Conservation (phyloP, 2,329 filamentous ascomycete species). For the Aspergillus tubingensis region DNA sequence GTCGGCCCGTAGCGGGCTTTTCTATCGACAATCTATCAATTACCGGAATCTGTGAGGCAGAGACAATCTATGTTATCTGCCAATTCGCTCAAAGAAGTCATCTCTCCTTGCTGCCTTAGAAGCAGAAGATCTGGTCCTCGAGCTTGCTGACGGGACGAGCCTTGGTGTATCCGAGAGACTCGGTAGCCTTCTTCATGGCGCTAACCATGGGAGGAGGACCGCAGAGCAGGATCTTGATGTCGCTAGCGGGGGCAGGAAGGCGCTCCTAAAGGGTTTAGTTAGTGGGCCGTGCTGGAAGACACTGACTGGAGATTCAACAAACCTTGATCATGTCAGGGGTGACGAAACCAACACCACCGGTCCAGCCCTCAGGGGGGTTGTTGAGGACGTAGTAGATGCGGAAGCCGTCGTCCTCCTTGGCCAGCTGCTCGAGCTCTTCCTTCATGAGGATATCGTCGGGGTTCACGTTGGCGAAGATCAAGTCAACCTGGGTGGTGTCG, state of each 20-base stretch:
- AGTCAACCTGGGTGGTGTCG: slow-evolving; percentile 84
- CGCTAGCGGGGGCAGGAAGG: slow-evolving; percentile 76
- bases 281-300: background rate
- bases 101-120: slow-evolving; percentile 54
- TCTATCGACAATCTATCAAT: slow-evolving; percentile 8
- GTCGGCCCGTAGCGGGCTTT: background rate
- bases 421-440: slow-evolving; percentile 83
- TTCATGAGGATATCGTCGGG: slow-evolving; percentile 87
- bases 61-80: background rate
- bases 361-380: slow-evolving; percentile 90
- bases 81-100: background rate
- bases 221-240: slow-evolving; percentile 93
- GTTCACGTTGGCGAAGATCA: slow-evolving; percentile 97
- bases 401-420: slow-evolving; percentile 75
- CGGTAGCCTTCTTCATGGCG: slow-evolving; percentile 94
- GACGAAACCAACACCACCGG: slow-evolving; percentile 90
- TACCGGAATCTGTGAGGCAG: background rate
- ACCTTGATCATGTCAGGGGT: slow-evolving; percentile 94
- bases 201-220: slow-evolving; percentile 96
- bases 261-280: slow-evolving; percentile 35
- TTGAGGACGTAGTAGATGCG: slow-evolving; percentile 94
- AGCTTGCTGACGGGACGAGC: slow-evolving; percentile 95
- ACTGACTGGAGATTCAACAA: slow-evolving; percentile 28
- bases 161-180: slow-evolving; percentile 87
- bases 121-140: slow-evolving; percentile 96